Evolutionary conservation across 768 basidiomycete species (phyloP), one percentile per base, ranked within the genome.

Genomic region (Clavaria fumosa): DNA sequence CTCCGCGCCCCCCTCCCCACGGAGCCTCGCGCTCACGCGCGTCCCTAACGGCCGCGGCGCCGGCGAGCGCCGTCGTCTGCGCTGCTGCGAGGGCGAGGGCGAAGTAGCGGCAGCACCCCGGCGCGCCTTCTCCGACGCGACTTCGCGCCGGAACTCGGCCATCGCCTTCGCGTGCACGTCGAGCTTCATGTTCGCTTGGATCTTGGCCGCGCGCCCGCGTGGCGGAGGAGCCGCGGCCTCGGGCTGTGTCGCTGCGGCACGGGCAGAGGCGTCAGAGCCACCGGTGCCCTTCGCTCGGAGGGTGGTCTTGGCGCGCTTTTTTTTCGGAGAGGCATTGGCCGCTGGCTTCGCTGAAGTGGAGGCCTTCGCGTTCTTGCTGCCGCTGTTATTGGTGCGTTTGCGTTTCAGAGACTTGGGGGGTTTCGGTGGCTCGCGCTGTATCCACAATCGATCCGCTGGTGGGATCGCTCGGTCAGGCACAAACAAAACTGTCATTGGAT

Each of bases 381-480:
- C 27, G 4, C 34, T 28, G 22, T 49, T 53, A 17, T 44, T 40
- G 2, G 47, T 26, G n/a, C 58, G 53, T 46, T 64, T 67, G 42
- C 63, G 61, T 44, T 64, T 67, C 37, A 54, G 60, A 23, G 56
- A 45, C 38, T 46, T 51, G 31, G 59, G 56, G 24, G 62, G 61
- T 49, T 64, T 72, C 2, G 72, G 76, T 7, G 62, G 67, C 21
- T 63, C 59, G n/a, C 81, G 78, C 51, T 89, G 85, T 31, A 86
- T 72, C 86, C 86, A 90, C 17, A 90, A 63, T 17, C 86, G 77
- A 49, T 86, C 78, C 38, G 72, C 83, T 84, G 40, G 12, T 17
- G 21, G 19, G 11, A 22, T 35, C 14, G 26, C 14, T 1, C 11
- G 15, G 7, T 15, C 22, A 31, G 24, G n/a, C 12, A 7, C 22